Evolutionary conservation across 768 basidiomycete genomes (phyloP), one percentile per base, ranked within the genome.

Genomic region (Hemileccinum impolitum): DNA sequence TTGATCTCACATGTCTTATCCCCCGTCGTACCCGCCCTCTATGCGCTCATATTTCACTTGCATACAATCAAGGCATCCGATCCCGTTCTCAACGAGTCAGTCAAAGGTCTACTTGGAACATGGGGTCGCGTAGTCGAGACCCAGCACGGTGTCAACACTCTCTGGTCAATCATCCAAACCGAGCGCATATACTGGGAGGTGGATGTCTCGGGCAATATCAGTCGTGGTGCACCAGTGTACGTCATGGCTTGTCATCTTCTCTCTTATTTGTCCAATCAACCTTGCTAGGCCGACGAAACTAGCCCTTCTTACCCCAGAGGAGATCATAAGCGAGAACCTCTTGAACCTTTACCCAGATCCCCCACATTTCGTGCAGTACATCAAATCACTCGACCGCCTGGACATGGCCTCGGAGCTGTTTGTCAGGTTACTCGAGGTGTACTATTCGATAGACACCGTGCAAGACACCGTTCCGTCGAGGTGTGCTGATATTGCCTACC

Each of bases 301-400:
- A 14, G 63, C 73, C 6, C 59, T 87, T 12, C 66, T 84, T 37
- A 79, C 80, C 1, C 81, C 85, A 3, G 72, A 77, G 31, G 74
- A 79, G 47, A 54, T 77, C 3, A 61, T 75, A 28, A 72, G 74
- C 54, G 57, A 78, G 15, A 78, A 84, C 53, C 62, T 84, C 9
- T 70, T 94, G 25, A 72, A 80, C 43, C 70, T 90, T 13, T 86
- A 84, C 50, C 93, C 93, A 1, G 84, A 92, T 59, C 88, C 94
- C 1, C 60, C 65, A 3, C 80, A 82, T 55, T 79, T 93, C 50
- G 82, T 87, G 13, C 67, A 67, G 10, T 82, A 86, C 43, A 57
- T 96, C 39, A 84, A 82, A 61, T 69, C 69, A 0, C 63, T 94
- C 28, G 79, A 83, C 45, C 77, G 90, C 14, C 64, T 75, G 15